Conservation (phyloP, 75 land plant species). For the Selaginella moellendorffii region DNA sequence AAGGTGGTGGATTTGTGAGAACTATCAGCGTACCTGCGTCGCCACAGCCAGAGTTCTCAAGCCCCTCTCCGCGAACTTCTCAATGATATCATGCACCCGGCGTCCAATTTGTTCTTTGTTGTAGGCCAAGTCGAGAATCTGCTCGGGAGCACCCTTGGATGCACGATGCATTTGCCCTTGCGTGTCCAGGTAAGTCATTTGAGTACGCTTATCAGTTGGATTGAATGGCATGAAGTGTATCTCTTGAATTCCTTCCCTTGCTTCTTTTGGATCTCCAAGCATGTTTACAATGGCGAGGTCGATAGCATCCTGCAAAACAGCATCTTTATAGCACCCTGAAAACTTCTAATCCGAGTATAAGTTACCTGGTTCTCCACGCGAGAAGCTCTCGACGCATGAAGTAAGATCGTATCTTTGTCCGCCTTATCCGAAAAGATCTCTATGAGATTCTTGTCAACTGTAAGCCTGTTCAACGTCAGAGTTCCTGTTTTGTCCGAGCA, state of each 20-base stretch:
- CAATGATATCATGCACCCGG: conserved; percentile 19
- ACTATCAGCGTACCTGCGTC: conserved; percentile 29
- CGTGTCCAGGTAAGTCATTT: conserved; percentile 22
- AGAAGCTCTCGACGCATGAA: conserved; percentile 24
- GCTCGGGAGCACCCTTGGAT: conserved; percentile 25
- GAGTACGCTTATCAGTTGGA: conserved; percentile 25
- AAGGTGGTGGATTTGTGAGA: too few relatives aligned
- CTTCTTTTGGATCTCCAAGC: conserved; percentile 21
- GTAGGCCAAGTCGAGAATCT: conserved; percentile 50
- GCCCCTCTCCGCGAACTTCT: conserved; percentile 45
- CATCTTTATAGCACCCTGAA: background rate
- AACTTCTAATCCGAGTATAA: background rate
- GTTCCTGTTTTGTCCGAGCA: conserved; percentile 36
- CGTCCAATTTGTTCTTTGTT: conserved; percentile 12
- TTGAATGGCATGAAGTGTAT: conserved; percentile 23
- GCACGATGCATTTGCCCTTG: conserved; percentile 34
- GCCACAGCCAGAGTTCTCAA: conserved; percentile 41
- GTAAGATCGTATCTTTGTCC: conserved; percentile 20
- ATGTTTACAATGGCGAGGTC: conserved; percentile 27
- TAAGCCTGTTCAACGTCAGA: conserved; percentile 25
- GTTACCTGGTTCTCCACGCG: conserved; percentile 28
- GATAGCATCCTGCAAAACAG: conserved; percentile 25
- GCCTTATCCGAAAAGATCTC: conserved; percentile 18
- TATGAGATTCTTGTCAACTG: conserved; percentile 26
- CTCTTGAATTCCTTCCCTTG: conserved; percentile 22